Conservation (phyloP, 1,284 basidiomycete genomes). For the Testicularia cyperi region DNA sequence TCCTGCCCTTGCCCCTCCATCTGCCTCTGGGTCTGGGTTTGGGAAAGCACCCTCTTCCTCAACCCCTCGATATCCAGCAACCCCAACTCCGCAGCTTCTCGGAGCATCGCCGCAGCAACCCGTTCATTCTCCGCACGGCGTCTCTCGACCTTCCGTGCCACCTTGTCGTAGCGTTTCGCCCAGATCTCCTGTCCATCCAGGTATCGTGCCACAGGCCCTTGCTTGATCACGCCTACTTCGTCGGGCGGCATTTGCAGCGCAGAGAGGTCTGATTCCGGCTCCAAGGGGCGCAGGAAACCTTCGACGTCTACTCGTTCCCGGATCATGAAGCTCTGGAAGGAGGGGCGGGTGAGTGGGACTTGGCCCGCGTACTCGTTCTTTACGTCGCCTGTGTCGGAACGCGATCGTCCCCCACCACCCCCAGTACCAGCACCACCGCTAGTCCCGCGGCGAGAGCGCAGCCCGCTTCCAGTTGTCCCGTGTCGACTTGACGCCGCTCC, state of each 20-base stretch:
- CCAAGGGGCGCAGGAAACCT: conserved; percentile 77
- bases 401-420: too few relatives aligned
- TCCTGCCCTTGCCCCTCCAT: too few relatives aligned
- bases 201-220: conserved; percentile 58
- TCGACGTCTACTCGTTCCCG: conserved; percentile 80
- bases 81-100: conserved; percentile 22
- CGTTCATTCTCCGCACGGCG: conserved; percentile 27
- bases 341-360: conserved; percentile 53
- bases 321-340: conserved; percentile 67
- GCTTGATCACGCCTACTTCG: conserved; percentile 65
- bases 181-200: conserved; percentile 33
- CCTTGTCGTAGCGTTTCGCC: conserved; percentile 36
- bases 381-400: conserved; percentile 15
- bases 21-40: too few relatives aligned
- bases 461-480: conserved; percentile 1
- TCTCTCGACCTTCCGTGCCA: conserved; percentile 27
- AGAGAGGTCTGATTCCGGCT: conserved; percentile 69
- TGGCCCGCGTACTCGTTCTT: conserved; percentile 51
- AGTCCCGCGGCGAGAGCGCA: not conserved
- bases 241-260: conserved; percentile 70
- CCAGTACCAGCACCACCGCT: not conserved
- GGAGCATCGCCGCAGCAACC: conserved; percentile 13
- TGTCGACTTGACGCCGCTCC: too few relatives aligned
- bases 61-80: conserved; percentile 12
- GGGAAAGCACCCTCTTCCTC: not conserved